Conservation (phyloP, 2,329 filamentous ascomycete genomes). For the Penicillium fuscoglaucum region DNA sequence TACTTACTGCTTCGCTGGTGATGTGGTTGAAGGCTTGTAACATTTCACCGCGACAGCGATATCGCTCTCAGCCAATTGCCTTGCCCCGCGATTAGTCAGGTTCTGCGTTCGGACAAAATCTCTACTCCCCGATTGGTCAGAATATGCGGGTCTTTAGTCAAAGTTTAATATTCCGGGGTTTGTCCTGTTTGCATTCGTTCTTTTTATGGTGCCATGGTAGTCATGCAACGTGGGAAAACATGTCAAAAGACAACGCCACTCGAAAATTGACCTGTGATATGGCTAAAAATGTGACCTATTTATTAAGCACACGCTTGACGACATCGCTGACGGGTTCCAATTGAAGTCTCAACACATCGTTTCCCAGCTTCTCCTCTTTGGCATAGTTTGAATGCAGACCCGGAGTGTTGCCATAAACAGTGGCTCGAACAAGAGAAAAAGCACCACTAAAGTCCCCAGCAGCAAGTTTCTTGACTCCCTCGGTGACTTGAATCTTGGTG, state of each 20-base stretch:
- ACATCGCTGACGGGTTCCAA: slow-evolving; percentile 24
- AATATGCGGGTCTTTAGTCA: background rate
- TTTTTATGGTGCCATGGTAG: background rate
- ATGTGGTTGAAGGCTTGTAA: slow-evolving; percentile 25
- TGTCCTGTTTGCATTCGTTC: slow-evolving; percentile 4
- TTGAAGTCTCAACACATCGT: slow-evolving; percentile 24
- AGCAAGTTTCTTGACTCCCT: slow-evolving; percentile 20
- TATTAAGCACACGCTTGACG: slow-evolving; percentile 9
- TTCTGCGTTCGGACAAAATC: background rate
- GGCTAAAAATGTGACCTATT: background rate
- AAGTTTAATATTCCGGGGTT: background rate
- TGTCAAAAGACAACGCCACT: background rate
- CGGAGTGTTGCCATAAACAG: slow-evolving; percentile 19
- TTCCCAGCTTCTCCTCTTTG: slow-evolving; percentile 25
- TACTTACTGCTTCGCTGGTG: slow-evolving; percentile 27
- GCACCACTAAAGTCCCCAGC: slow-evolving; percentile 27
- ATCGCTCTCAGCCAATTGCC: slow-evolving; percentile 27
- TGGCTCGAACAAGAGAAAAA: slow-evolving; percentile 25
- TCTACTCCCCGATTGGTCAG: slow-evolving; percentile 12
- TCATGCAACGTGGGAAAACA: background rate
- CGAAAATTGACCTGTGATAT: too few relatives aligned
- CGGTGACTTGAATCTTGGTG: slow-evolving; percentile 25
- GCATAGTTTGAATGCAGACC: slow-evolving; percentile 26
- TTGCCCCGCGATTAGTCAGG: slow-evolving; percentile 24
- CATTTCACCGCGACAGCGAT: slow-evolving; percentile 31